These are phyloP conservation scores for Citrus glauca DNA, from an alignment of 345 rosid species.

Conservation along the genomic window DNA sequence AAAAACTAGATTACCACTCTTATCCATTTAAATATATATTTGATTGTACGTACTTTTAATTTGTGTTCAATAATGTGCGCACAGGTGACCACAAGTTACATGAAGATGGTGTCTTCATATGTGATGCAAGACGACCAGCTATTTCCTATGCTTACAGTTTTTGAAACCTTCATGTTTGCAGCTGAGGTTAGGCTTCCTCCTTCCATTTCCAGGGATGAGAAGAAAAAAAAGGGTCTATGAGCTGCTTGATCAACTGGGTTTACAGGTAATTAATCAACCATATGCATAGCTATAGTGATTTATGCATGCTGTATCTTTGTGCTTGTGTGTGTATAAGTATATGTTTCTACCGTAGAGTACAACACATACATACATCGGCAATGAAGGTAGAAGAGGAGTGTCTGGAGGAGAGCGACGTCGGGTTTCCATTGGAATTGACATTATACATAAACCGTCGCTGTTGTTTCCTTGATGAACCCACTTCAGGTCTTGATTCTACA, in stretches of 20 bases:
- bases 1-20: too few species aligned
- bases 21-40: too few species aligned
- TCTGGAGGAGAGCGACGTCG: constrained; percentile 70
- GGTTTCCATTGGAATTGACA: constrained; percentile 79
- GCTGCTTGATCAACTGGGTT: constrained; percentile 71
- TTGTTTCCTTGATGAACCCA: constrained; percentile 89
- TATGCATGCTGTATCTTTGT: too few species aligned
- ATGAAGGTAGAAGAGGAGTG: constrained; percentile 77
- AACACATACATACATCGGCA: constrained; percentile 60
- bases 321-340: too few species aligned
- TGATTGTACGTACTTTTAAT: too few species aligned
- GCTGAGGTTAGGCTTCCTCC: constrained; percentile 85
- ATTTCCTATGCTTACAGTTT: constrained; percentile 71
- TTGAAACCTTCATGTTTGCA: constrained; percentile 80
- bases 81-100: constrained; percentile 61
- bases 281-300: too few species aligned
- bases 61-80: constrained; percentile 1
- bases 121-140: constrained; percentile 96
- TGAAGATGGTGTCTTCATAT: constrained; percentile 80
- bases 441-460: constrained; percentile 75
- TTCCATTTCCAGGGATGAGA: constrained; percentile 55
- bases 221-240: constrained; percentile 60
- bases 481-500: constrained; percentile 86
- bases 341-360: constrained; percentile 27
- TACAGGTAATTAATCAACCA: constrained; percentile 32